phyloP scores from a whole-genome alignment of 108 stramenopile genomes.

The Nitzschia palea region DNA sequence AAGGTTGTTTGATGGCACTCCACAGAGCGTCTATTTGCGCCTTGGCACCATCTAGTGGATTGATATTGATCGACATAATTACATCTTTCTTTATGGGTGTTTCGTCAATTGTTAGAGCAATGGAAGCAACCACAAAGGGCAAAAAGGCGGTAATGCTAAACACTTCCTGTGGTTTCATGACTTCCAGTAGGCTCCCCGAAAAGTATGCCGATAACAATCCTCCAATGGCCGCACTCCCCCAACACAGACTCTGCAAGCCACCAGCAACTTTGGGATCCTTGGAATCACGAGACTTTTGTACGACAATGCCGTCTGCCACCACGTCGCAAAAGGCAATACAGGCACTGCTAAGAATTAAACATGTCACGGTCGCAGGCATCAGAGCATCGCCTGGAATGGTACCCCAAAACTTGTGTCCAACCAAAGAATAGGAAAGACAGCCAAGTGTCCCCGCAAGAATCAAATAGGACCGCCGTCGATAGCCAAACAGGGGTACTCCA shows the following conservation, averaged over 20 bases:
- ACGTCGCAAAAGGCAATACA: slow-evolving; percentile 93
- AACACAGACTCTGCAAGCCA: slow-evolving; percentile 90
- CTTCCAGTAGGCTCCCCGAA: slow-evolving; percentile 83
- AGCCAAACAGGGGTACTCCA: slow-evolving; percentile 87
- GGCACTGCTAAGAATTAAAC: slow-evolving; percentile 64
- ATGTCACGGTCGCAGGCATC: slow-evolving; percentile 45
- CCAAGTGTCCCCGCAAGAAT: slow-evolving; percentile 70
- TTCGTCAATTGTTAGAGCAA: slow-evolving; percentile 80
- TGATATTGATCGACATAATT: not conserved
- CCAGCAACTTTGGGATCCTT: slow-evolving; percentile 68
- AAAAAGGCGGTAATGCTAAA: slow-evolving; percentile 86
- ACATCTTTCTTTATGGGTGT: slow-evolving; percentile 28
- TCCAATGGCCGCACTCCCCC: slow-evolving; percentile 88
- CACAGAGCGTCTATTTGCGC: slow-evolving; percentile 74
- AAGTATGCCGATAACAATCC: slow-evolving; percentile 90
- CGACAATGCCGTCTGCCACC: slow-evolving; percentile 95
- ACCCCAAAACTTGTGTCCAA: slow-evolving; percentile 56
- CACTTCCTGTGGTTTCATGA: slow-evolving; percentile 81
- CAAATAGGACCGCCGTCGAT: slow-evolving; percentile 82
- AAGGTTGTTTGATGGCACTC: slow-evolving; percentile 75
- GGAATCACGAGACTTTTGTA: slow-evolving; percentile 82
- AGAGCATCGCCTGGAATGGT: slow-evolving; percentile 15
- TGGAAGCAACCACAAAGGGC: slow-evolving; percentile 82
- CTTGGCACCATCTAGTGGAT: slow-evolving; percentile 29
- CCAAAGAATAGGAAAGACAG: slow-evolving; percentile 51